Conservation (phyloP, 768 basidiomycete species). For the Gyrodon lividus region DNA sequence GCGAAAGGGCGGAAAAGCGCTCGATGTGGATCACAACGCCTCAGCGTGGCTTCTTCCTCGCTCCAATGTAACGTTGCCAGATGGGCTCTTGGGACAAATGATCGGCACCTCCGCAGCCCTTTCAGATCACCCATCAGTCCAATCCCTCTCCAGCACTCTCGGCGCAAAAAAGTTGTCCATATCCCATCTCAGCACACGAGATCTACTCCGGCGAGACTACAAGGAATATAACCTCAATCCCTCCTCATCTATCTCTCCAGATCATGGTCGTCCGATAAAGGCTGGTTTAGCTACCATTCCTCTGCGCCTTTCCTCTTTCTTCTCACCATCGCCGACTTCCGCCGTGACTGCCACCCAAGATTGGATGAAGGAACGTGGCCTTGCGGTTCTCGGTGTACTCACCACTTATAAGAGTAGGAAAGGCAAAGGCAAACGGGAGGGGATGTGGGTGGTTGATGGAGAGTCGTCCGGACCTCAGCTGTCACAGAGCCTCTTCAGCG, state of each 20-base stretch:
- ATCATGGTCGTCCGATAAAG: slow-evolving; percentile 41
- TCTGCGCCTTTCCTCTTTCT: slow-evolving; percentile 48
- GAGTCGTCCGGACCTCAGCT: slow-evolving; percentile 30
- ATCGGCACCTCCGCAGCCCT: slow-evolving; percentile 25
- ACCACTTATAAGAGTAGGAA: slow-evolving; percentile 61
- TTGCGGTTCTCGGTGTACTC: slow-evolving; percentile 76
- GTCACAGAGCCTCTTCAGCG: slow-evolving; percentile 48
- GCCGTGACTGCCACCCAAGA: slow-evolving; percentile 27
- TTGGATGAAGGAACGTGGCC: slow-evolving; percentile 66
- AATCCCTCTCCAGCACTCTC: slow-evolving; percentile 47
- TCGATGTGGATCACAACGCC: slow-evolving; percentile 59
- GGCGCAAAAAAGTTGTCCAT: slow-evolving; percentile 62
- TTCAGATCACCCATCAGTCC: slow-evolving; percentile 42
- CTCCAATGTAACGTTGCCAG: slow-evolving; percentile 42
- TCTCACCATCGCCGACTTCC: slow-evolving; percentile 29
- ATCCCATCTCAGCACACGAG: slow-evolving; percentile 61
- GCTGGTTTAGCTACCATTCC: slow-evolving; percentile 87
- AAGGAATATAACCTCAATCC: slow-evolving; percentile 74
- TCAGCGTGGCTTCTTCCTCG: slow-evolving; percentile 62
- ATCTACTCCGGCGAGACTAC: slow-evolving; percentile 92
- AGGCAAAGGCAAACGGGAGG: slow-evolving; percentile 64
- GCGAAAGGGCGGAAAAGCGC: slow-evolving; percentile 75
- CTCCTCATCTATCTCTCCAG: slow-evolving; percentile 19
- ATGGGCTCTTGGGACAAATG: background rate
- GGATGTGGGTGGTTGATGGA: slow-evolving; percentile 60